Base-by-base conservation (phyloP, 495 filamentous ascomycete genomes). In the Lophiostoma macrostomum region DNA sequence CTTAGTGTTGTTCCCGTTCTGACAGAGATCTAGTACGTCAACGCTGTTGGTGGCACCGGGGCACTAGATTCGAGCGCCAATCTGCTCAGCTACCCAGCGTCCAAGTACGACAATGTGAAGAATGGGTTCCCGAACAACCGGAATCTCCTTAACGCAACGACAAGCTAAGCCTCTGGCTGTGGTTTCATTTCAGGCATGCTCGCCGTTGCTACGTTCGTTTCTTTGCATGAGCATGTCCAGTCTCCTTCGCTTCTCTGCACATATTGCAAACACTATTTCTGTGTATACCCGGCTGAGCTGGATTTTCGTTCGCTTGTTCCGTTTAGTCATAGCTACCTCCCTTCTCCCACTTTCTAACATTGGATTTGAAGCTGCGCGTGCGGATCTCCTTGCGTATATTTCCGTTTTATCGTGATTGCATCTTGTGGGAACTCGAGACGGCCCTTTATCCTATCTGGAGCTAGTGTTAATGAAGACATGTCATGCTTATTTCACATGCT, bases 21-120 rank as follows among this genome's bases (percentile, higher is more conserved):
- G 16, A 11, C 16, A 7, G 35, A 10, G 10, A 25, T n/a, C 3
- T 47, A 50, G 42, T 56, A 34, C 28, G 61, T 61, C 25, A 56
- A 49, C 22, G 22, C 46, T 1, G 31, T 61, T 16, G 63, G 59
- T 22, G 58, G 58, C 19, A 49, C 25, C 11, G 54, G 53, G 22
- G 55, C 41, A 1, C 41, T 65, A 2, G 63, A 65, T 40, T 47
- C 53, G 36, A 52, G 29, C 12, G 14, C 38, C 2, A 65, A 65
- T 44, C 11, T 56, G n/a, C 56, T 65, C 12, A 48, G 22, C 23
- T 60, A 37, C 25, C 60, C 63, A 13, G 50, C 8, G 0, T 54
- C 48, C 5, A 63, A 65, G 40, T 65, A 61, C 27, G 63, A 63
- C 32, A 65, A 65, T 37, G 18, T 65, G 38, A 62, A 46, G 46